Conservation (phyloP, 345 rosid genomes). For the Gossypium ekmanianum region DNA sequence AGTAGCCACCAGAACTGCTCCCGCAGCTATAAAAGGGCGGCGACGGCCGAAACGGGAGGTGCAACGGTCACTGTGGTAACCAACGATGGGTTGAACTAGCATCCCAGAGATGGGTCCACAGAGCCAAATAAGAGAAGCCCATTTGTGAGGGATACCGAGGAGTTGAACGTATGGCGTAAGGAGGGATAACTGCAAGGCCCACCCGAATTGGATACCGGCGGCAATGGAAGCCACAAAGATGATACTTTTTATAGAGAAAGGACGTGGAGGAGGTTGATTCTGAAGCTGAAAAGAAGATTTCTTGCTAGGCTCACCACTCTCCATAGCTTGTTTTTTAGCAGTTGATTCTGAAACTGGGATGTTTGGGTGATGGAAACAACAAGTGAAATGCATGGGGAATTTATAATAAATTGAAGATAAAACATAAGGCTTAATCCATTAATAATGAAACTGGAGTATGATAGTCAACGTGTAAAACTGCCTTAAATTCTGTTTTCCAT, state of each 20-base stretch:
- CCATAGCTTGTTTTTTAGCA: background rate
- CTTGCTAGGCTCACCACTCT: background rate
- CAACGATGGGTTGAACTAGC: constrained; percentile 69
- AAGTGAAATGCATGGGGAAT: background rate
- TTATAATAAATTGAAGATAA: background rate
- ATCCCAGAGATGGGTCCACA: constrained; percentile 75
- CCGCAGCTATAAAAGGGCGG: constrained; percentile 58
- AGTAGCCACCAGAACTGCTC: constrained; percentile 39
- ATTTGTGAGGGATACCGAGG: constrained; percentile 59
- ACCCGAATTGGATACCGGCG: constrained; percentile 68
- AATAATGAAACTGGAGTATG: background rate
- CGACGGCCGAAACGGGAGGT: constrained; percentile 64
- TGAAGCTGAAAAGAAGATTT: constrained; percentile 11
- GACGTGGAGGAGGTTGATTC: background rate
- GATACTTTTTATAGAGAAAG: constrained; percentile 27
- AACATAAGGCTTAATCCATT: background rate
- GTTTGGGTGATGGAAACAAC: background rate
- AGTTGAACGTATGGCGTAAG: constrained; percentile 69
- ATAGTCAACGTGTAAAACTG: constrained; percentile 6
- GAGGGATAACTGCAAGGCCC: constrained; percentile 77
- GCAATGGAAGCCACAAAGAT: constrained; percentile 54
- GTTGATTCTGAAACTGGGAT: background rate
- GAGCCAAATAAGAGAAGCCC: constrained; percentile 71
- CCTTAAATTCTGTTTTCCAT: constrained; percentile 10
- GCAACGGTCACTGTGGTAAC: constrained; percentile 61